Base-by-base conservation (phyloP, 805 yeast species). In the Saturnispora zaruensis region DNA sequence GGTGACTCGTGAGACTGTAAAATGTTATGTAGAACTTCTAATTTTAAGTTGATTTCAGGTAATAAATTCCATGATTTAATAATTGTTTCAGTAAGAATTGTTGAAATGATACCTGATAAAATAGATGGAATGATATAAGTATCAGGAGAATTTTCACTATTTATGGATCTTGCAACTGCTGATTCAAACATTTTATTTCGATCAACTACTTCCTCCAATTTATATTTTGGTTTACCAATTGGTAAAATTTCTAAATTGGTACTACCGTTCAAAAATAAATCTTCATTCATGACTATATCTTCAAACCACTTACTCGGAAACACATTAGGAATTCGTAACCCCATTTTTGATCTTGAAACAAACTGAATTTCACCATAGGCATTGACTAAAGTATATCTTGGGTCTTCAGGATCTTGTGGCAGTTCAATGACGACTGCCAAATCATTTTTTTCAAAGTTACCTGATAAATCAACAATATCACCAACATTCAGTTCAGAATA, bases 401-500 rank as follows among this genome's bases (percentile, higher is more conserved):
- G 76, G 43, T 80, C 82, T 16, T 68, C 67, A 2, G 75, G 60
- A 5, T 67, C 60, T 5, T 59, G 55, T 0, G 90, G 90, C 24
- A 77, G 63, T 24, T 71, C 75, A 1, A 74, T 79, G 32, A 84
- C 73, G 45, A 82, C 75, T 25, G 77, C 75, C 18, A 82, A 65
- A 45, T 72, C 74, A 4, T 74, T 66, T 36, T 70, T 71, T 45
- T 73, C 66, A 44, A 71, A 59, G 6, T 64, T 69, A 1, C 67
- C 64, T 13, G 69, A 66, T 16, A 82, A 59, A 16, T 79, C 75
- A 4, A 82, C 88, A 44, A 82, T 66, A 62, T 84, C 90, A 43
- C 91, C 90, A 3, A 79, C 66, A 6, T 67, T 55, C 14, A 79
- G 44, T 42, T 63, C 66, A 2, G 44, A 48, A 32, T 55, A 58